Conservation (phyloP, 768 basidiomycete genomes). For the Tulasnella sp. region DNA sequence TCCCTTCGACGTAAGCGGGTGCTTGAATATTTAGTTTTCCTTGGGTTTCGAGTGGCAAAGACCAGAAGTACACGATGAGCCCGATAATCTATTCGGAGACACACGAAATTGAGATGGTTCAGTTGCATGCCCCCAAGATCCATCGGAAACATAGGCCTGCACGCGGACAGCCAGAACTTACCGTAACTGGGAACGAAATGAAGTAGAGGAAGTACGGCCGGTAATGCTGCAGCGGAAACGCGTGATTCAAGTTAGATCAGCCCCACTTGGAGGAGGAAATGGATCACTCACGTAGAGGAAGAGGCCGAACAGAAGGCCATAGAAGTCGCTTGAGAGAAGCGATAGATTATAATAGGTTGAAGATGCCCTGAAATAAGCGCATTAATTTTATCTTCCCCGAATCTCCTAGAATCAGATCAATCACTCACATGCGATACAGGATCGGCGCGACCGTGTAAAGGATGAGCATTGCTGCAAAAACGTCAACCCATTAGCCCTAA, state of each 20-base stretch:
- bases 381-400: neutral
- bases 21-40: slow-evolving; percentile 62
- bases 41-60: slow-evolving; percentile 76
- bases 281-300: slow-evolving; percentile 56
- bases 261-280: neutral
- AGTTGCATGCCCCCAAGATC: neutral
- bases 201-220: slow-evolving; percentile 90
- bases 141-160: neutral
- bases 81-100: slow-evolving; percentile 51
- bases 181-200: slow-evolving; percentile 68
- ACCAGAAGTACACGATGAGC: slow-evolving; percentile 85
- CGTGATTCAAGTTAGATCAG: neutral
- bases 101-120: neutral
- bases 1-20: slow-evolving; percentile 58
- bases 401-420: neutral
- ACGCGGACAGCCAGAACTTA: neutral
- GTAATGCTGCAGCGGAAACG: slow-evolving; percentile 59
- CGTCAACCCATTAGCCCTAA: neutral
- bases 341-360: slow-evolving; percentile 86
- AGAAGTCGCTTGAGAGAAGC: slow-evolving; percentile 86
- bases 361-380: slow-evolving; percentile 55
- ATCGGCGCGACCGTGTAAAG: slow-evolving; percentile 86
- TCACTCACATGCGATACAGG: slow-evolving; percentile 67
- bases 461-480: slow-evolving; percentile 70
- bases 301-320: slow-evolving; percentile 76